Evolutionary conservation across 1,139 yeast species (phyloP).

Genomic region (Taiozyma onychis): DNA sequence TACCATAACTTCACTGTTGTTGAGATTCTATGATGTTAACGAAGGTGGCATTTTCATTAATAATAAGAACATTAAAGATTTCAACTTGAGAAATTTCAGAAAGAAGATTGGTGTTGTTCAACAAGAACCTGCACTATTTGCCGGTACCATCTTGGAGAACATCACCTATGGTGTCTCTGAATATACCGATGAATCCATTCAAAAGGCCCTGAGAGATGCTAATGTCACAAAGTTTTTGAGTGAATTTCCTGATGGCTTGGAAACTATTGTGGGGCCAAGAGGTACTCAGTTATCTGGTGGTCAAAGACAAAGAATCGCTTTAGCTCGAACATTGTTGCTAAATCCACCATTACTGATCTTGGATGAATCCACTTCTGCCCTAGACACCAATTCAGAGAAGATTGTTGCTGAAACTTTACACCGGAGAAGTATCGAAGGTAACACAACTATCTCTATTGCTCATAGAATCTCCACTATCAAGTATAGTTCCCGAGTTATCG

Average conservation of each 20-base stretch:
- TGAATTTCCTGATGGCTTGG: conserved; percentile 74
- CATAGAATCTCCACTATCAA: conserved; percentile 84
- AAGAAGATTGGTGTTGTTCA: conserved; percentile 78
- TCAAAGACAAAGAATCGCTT: conserved; percentile 84
- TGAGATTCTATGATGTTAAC: conserved; percentile 61
- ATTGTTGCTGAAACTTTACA: conserved; percentile 56
- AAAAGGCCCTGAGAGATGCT: conserved; percentile 41
- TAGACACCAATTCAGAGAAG: conserved; percentile 69
- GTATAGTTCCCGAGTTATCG: conserved; percentile 65
- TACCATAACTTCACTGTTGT: conserved; percentile 67
- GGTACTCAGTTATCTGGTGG: conserved; percentile 84
- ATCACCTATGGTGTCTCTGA: conserved; percentile 60
- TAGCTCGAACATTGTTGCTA: conserved; percentile 72
- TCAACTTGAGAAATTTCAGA: conserved; percentile 68
- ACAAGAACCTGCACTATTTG: conserved; percentile 80
- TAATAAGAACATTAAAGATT: conserved; percentile 54
- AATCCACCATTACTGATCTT: conserved; percentile 61
- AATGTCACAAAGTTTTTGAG: conserved; percentile 66
- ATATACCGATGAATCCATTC: conserved; percentile 47
- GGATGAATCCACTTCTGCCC: conserved; percentile 78
- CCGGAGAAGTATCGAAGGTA: conserved; percentile 61
- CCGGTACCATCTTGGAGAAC: conserved; percentile 76
- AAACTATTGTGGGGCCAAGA: conserved; percentile 82
- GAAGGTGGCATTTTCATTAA: conserved; percentile 64
- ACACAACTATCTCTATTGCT: conserved; percentile 88